Evolutionary conservation across 2,329 filamentous ascomycete genomes (phyloP), one percentile per base, ranked within the genome.

Genomic region (Triangularia setosa): DNA sequence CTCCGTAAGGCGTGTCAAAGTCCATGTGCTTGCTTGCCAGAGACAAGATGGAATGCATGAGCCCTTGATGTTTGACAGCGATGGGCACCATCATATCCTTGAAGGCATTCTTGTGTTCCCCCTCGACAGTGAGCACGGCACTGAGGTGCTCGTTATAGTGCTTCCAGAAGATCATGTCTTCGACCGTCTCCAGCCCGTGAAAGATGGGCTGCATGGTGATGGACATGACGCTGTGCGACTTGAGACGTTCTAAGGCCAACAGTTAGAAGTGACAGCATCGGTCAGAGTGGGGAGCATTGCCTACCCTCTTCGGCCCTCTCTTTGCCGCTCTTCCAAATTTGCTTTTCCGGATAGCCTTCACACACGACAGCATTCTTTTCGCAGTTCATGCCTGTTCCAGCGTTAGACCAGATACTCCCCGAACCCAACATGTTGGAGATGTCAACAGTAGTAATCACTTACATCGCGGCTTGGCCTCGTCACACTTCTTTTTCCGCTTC

Each of bases 301-400:
- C 69, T 79, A 86, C 85, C 85, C 79, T 92, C 87, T 79, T 90
- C 88, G 33, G 86, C 83, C 73, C 83, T 89, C 75, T 94, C 90
- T 74, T 87, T 92, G 27, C 92, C 92, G 73, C 91, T 93, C 75
- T 89, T 92, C 93, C 93, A 97, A 60, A 92, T 85, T 64, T 91
- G 90, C 74, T 92, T 92, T 67, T 92, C 90, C 59, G 91, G 91
- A 73, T 96, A 97, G 12, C 93, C 93, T 77, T 96, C 92, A 74
- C 93, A 97, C 12, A 93, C 87, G 12, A 96, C 91, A 8, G 92
- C 92, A 75, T 96, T 97, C 82, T 96, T 97, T 78, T 95, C 90
- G 73, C 93, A 97, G 72, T 96, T 96, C 76, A 92, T 83, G 71
- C 91, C 90, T 92, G 61, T 28, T 6, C 16, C 9, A 12, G 63